phyloP scores from a whole-genome alignment of 2,329 filamentous ascomycete species.

The Penicillium olsonii region DNA sequence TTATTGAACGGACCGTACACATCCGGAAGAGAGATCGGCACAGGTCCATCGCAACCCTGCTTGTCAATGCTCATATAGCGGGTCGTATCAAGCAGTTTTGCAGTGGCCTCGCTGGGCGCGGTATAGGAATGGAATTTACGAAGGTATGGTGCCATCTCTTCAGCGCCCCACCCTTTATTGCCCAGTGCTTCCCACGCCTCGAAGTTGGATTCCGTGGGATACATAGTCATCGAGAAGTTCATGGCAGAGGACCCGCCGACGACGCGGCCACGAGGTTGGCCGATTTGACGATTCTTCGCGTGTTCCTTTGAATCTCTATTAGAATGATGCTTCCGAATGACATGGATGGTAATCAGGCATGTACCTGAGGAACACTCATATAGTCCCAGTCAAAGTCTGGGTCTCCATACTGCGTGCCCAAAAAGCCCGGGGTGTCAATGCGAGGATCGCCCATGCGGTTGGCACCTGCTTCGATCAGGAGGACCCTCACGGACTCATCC shows the following conservation, averaged over 20 bases:
- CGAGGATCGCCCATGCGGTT: slow-evolving; percentile 25
- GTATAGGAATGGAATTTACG: slow-evolving; percentile 41
- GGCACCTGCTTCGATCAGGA: slow-evolving; percentile 32
- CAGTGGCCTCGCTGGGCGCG: slow-evolving; percentile 29
- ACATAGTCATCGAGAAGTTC: slow-evolving; percentile 40
- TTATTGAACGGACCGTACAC: slow-evolving; percentile 33
- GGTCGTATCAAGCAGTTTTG: slow-evolving; percentile 10
- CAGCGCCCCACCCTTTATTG: slow-evolving; percentile 48
- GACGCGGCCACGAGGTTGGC: slow-evolving; percentile 50
- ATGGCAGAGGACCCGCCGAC: slow-evolving; percentile 52
- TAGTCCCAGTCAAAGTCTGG: slow-evolving; percentile 30
- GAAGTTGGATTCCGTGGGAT: slow-evolving; percentile 39
- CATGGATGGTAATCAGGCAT: neutral
- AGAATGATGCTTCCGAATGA: neutral
- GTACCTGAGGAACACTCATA: slow-evolving; percentile 28
- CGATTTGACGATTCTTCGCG: slow-evolving; percentile 44
- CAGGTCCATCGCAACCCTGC: slow-evolving; percentile 21
- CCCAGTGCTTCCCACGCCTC: slow-evolving; percentile 50
- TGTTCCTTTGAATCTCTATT: slow-evolving; percentile 13
- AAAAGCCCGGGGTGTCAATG: slow-evolving; percentile 24
- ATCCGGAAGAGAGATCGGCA: slow-evolving; percentile 28
- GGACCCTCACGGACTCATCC: slow-evolving; percentile 24
- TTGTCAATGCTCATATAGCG: slow-evolving; percentile 19
- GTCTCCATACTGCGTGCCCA: slow-evolving; percentile 19
- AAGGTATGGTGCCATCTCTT: slow-evolving; percentile 52